Evolutionary conservation across 139 green algal genomes (phyloP).

Genomic region (Haematococcus sp.): DNA sequence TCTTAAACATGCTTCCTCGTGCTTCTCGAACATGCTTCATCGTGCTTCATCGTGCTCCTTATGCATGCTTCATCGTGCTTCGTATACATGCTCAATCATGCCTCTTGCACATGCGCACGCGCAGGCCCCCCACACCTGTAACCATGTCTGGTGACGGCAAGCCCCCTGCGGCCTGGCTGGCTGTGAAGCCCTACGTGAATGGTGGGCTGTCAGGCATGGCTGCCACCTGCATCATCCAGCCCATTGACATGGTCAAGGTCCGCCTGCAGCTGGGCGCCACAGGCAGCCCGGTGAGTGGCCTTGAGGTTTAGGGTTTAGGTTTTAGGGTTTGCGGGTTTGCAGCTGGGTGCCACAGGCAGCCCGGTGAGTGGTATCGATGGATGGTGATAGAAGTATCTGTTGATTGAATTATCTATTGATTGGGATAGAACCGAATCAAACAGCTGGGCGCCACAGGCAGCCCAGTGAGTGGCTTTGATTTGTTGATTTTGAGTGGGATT

Average conservation of each 20-base stretch:
- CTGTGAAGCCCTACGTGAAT: constrained; percentile 96
- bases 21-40: not conserved
- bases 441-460: constrained; percentile 89
- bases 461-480: constrained; percentile 58
- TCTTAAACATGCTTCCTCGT: not conserved
- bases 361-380: constrained; percentile 58
- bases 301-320: not conserved
- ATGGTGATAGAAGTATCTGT: not conserved
- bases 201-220: constrained; percentile 88
- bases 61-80: not conserved
- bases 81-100: not conserved
- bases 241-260: constrained; percentile 98
- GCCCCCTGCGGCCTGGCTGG: constrained; percentile 66
- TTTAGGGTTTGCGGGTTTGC: too few species aligned
- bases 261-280: constrained; percentile 91
- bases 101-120: not conserved
- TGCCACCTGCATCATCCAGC: constrained; percentile 89
- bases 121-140: not conserved
- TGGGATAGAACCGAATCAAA: too few species aligned
- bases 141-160: constrained; percentile 6
- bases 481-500: not conserved
- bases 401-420: too few species aligned
- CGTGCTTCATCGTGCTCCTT: not conserved
- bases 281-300: constrained; percentile 73
- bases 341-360: constrained; percentile 85